Evolutionary conservation across 441 rosid genomes (phyloP).

Genomic region (Populus tomentosa): DNA sequence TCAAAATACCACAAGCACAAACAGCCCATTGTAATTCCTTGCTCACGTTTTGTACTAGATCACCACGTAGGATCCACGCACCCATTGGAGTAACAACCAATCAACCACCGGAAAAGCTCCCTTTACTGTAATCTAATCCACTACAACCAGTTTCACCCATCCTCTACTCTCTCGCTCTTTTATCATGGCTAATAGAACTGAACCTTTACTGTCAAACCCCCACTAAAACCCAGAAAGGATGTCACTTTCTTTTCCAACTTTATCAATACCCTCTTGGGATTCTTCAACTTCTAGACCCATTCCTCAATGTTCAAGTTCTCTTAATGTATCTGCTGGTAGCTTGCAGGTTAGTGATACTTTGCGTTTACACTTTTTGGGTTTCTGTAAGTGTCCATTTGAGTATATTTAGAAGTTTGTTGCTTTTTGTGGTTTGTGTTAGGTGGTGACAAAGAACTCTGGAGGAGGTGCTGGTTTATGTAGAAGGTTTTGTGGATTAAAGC

Average conservation of each 20-base stretch:
- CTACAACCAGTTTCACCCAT: not conserved
- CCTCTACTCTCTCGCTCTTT: not conserved
- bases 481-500: slow-evolving; percentile 47
- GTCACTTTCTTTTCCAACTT: slow-evolving; percentile 27
- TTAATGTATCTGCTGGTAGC: slow-evolving; percentile 5
- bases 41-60: not conserved
- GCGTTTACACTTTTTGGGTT: not conserved
- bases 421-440: slow-evolving; percentile 22
- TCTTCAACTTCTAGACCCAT: slow-evolving; percentile 16
- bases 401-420: not conserved
- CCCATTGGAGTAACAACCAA: not conserved
- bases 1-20: not conserved
- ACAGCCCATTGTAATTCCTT: not conserved
- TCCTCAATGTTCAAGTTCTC: slow-evolving; percentile 4
- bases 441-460: slow-evolving; percentile 23
- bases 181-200: not conserved
- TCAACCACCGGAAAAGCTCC: not conserved
- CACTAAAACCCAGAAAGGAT: slow-evolving; percentile 8
- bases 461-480: slow-evolving; percentile 34
- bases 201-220: not conserved
- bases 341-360: slow-evolving; percentile 25
- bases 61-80: not conserved
- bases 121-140: not conserved
- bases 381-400: not conserved
- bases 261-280: slow-evolving; percentile 17